These are phyloP conservation scores for Hypholoma sublateritium DNA, from an alignment of 768 basidiomycete species.

Conservation along the genomic window DNA sequence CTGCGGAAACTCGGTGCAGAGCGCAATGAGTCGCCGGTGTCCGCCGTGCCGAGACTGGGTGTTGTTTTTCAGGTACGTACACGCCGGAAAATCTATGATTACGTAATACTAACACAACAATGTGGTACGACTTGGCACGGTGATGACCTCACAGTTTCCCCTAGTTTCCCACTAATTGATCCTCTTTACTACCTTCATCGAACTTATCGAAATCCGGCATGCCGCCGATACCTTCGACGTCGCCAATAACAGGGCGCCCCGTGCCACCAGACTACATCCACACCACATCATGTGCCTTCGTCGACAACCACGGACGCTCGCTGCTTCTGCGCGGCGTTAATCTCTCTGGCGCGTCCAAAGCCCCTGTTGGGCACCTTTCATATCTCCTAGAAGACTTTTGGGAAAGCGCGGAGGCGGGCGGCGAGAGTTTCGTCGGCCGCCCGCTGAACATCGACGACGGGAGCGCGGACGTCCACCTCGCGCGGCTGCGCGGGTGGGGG, in stretches of 20 bases:
- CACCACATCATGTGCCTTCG: constrained; percentile 67
- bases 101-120: constrained; percentile 1
- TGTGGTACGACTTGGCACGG: constrained; percentile 11
- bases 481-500: constrained; percentile 89
- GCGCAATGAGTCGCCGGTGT: neutral
- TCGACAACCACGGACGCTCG: constrained; percentile 73
- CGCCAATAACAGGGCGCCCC: constrained; percentile 55
- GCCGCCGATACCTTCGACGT: constrained; percentile 55
- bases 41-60: constrained; percentile 3
- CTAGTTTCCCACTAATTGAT: too few species aligned
- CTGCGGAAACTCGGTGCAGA: neutral
- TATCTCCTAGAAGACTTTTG: constrained; percentile 76
- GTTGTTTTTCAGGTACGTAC: neutral
- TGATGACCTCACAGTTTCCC: constrained; percentile 7
- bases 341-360: constrained; percentile 86
- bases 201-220: constrained; percentile 32
- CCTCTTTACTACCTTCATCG: neutral
- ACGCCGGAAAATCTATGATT: neutral
- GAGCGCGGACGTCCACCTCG: constrained; percentile 81
- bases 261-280: constrained; percentile 55
- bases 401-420: constrained; percentile 61
- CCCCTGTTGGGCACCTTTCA: constrained; percentile 70
- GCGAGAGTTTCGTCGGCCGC: constrained; percentile 69
- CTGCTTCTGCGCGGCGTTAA: constrained; percentile 93
- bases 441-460: constrained; percentile 87